These are phyloP conservation scores for Hypseocharis bilobata DNA, from an alignment of 441 rosid species.

Conservation along the genomic window DNA sequence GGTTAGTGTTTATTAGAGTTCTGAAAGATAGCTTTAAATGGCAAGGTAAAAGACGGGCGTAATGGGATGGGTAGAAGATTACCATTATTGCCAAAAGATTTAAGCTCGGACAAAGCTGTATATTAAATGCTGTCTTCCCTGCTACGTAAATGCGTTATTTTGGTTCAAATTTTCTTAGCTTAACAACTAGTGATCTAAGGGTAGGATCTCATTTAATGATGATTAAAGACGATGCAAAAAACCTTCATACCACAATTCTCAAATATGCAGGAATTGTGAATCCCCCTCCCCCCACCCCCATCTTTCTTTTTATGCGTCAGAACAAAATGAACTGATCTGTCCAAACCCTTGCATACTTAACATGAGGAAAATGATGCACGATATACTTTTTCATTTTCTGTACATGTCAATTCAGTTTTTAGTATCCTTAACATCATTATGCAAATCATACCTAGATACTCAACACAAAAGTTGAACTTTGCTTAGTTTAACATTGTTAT, in stretches of 20 bases:
- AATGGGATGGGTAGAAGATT: background rate
- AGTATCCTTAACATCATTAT: background rate
- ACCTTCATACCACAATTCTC: too few species aligned
- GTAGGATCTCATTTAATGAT: background rate
- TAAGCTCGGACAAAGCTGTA: background rate
- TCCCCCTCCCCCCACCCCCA: background rate
- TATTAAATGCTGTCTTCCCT: background rate
- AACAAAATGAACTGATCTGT: background rate
- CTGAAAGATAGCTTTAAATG: background rate
- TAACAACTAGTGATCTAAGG: background rate
- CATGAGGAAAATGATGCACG: background rate
- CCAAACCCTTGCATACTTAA: background rate
- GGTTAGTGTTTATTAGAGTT: background rate
- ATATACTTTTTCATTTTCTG: background rate
- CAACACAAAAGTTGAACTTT: conserved; percentile 3
- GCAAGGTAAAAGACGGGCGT: background rate
- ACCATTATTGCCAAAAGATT: background rate
- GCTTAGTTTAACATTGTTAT: conserved; percentile 1
- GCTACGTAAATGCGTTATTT: background rate
- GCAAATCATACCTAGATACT: background rate
- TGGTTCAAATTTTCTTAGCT: background rate
- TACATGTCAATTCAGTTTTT: background rate
- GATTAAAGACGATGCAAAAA: background rate
- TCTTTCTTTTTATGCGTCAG: background rate
- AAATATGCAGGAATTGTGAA: too few species aligned